These are phyloP conservation scores for Bryoerythrophyllum caledonicum DNA, from an alignment of 225 moss, liverwort and hornwort genomes.

Conservation along the genomic window DNA sequence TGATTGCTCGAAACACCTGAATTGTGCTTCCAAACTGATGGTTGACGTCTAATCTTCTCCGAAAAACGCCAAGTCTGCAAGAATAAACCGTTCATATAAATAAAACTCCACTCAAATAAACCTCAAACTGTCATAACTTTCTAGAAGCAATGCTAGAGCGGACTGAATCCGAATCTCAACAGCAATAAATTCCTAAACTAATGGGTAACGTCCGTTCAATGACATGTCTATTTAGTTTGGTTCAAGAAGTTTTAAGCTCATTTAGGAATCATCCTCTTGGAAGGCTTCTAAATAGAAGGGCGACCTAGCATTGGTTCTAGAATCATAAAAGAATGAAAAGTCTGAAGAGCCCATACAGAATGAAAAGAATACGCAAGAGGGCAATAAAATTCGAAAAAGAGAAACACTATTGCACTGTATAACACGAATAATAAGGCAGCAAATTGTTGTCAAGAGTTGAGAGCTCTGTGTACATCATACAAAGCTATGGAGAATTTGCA, in stretches of 20 bases:
- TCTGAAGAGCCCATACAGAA: neutral
- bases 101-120: neutral
- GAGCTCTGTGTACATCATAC: slow-evolving; percentile 45
- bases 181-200: too few relatives aligned
- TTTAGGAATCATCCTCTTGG: too few relatives aligned
- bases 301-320: too few relatives aligned
- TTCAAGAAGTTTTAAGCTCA: too few relatives aligned
- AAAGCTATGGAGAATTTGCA: neutral
- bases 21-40: slow-evolving; percentile 5
- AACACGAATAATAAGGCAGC: slow-evolving; percentile 36
- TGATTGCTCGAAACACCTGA: too few relatives aligned
- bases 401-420: slow-evolving; percentile 30
- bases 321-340: too few relatives aligned
- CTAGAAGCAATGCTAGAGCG: too few relatives aligned
- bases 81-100: neutral
- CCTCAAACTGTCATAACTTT: neutral
- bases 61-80: slow-evolving; percentile 10
- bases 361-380: neutral
- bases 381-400: slow-evolving; percentile 53
- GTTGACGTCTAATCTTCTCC: slow-evolving; percentile 2
- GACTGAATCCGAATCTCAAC: too few relatives aligned
- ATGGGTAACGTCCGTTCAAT: too few relatives aligned
- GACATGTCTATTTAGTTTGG: too few relatives aligned
- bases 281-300: too few relatives aligned
- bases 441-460: slow-evolving; percentile 59